Base-by-base conservation (phyloP, 2,329 filamentous ascomycete species). In the Trichoderma pleuroti region DNA sequence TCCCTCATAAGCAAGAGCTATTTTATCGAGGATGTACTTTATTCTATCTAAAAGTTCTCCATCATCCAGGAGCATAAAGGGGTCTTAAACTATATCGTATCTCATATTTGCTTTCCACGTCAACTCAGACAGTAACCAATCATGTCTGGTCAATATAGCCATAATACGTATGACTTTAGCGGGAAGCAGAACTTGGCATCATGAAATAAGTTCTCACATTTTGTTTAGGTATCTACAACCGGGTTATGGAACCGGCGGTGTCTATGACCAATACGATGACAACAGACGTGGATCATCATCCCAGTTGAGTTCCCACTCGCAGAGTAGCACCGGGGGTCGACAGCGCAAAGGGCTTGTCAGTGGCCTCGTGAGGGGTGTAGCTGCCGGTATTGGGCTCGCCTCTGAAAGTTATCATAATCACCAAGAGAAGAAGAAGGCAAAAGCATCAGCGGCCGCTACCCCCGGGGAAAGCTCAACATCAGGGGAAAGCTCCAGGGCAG, bases 401-500 rank as follows among this genome's bases (percentile, higher is more conserved):
- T 62, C 70, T 56, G 70, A 71, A 46, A 68, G 63, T 28, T 71
- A 71, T n/a, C 62, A 70, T 2, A 64, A 70, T 16, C 54, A 70
- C 18, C 62, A 70, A 30, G 68, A 70, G 54, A 66, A 70, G 52
- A 65, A 70, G 54, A 65, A 66, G 32, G 39, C 49, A 26, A 24
- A 65, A 9, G 54, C 52, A n/a, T 24, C 59, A 18, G 57, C 32
- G 26, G 52, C 28, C 1, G 18, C 57, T 36, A 14, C 24, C 4
- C 10, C 65, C 2, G 65, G 65, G 46, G 65, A 68, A 8, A 52
- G 46, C 2, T 52, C 46, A 12, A 24, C n/a, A 24, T n/a, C 46
- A 52, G 46, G 46, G 21, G 21, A 52, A 36, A 68, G 65, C 54
- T 68, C 65, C 7, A 68, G 54, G 28, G 60, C 68, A 30, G 3